These are phyloP conservation scores for Allium cepa DNA, from an alignment of 106 monocot species.

Conservation along the genomic window DNA sequence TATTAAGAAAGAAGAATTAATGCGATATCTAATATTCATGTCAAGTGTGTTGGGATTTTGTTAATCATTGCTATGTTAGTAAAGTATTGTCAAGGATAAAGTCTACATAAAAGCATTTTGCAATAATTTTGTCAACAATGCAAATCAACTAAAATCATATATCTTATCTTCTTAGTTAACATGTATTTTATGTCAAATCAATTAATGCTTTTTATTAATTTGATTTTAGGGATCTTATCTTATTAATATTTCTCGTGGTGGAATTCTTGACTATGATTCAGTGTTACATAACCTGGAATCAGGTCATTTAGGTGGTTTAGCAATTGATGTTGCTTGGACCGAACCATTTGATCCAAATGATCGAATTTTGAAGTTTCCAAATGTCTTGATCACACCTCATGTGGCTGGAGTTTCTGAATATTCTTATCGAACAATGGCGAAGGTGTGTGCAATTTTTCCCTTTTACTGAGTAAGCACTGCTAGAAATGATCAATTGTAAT, in stretches of 20 bases:
- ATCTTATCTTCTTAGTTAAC: too few relatives aligned
- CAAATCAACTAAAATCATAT: too few relatives aligned
- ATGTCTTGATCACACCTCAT: conserved; percentile 93
- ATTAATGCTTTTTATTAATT: neutral
- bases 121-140: too few relatives aligned
- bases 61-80: too few relatives aligned
- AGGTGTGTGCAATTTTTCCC: conserved; percentile 32
- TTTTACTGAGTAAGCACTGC: too few relatives aligned
- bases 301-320: conserved; percentile 84
- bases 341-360: conserved; percentile 93
- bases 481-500: too few relatives aligned
- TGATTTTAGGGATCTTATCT: conserved; percentile 59
- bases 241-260: conserved; percentile 84
- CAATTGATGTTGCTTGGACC: conserved; percentile 89
- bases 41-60: too few relatives aligned
- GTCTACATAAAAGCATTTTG: too few relatives aligned
- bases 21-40: too few relatives aligned
- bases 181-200: too few relatives aligned
- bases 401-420: conserved; percentile 74
- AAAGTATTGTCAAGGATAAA: too few relatives aligned
- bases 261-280: conserved; percentile 65
- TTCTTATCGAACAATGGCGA: conserved; percentile 88
- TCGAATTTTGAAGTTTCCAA: conserved; percentile 75
- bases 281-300: conserved; percentile 57
- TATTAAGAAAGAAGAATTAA: too few relatives aligned